Evolutionary conservation across 495 filamentous ascomycete species (phyloP).

Genomic region (Friedmanniomyces simplex): DNA sequence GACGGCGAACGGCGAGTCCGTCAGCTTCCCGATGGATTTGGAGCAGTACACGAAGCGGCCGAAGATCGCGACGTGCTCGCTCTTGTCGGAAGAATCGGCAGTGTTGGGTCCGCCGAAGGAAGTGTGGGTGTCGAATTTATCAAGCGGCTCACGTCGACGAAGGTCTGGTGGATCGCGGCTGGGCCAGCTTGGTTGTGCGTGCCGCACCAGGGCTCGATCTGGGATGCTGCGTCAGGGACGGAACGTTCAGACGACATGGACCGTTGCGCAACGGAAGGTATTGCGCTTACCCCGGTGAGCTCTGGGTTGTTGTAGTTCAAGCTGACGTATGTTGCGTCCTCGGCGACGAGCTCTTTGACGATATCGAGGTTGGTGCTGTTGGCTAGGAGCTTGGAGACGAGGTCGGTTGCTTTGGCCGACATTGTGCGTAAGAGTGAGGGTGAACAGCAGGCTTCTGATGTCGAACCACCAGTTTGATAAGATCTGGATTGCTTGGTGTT

Average conservation of each 20-base stretch:
- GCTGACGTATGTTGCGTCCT: slow-evolving; percentile 18
- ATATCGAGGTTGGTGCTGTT: slow-evolving; percentile 1
- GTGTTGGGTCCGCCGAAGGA: slow-evolving; percentile 4
- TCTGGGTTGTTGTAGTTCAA: slow-evolving; percentile 18
- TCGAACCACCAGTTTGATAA: no score
- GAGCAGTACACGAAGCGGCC: slow-evolving; percentile 3
- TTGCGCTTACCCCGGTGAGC: background rate
- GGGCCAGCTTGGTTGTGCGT: slow-evolving; percentile 18
- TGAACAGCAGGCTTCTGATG: no score
- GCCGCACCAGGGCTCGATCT: slow-evolving; percentile 19
- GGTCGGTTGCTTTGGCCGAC: background rate
- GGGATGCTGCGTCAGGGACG: background rate
- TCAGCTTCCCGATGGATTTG: slow-evolving; percentile 2
- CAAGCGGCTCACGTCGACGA: slow-evolving; percentile 10
- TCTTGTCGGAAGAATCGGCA: slow-evolving; percentile 15
- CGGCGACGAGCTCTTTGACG: slow-evolving; percentile 16
- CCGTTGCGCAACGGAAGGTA: background rate
- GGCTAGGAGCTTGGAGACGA: background rate
- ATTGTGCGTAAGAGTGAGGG: no score
- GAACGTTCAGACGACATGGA: background rate
- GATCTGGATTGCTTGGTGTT: no score
- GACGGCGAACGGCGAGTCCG: slow-evolving; percentile 17
- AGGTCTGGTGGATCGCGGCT: slow-evolving; percentile 18
- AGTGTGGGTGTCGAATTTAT: slow-evolving; percentile 14
- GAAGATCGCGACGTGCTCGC: slow-evolving; percentile 4